Percentiles rank a stretch among this genome's conserved stretches.
These are phyloP conservation scores for Citrus reticulata DNA, from an alignment of 345 rosid species.

Conservation along the genomic window DNA sequence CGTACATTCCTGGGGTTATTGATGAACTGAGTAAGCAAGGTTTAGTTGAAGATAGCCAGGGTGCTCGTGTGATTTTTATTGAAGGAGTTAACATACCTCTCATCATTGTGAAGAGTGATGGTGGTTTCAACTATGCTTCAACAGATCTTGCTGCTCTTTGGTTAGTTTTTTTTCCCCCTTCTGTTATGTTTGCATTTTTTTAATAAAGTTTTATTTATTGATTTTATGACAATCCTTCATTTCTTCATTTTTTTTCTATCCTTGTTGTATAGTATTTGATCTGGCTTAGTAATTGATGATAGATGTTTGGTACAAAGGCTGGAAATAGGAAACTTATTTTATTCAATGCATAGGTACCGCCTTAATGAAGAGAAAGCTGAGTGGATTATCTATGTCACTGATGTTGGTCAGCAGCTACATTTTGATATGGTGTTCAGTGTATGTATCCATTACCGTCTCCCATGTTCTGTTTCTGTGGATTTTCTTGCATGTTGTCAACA, in stretches of 20 bases:
- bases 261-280: neutral
- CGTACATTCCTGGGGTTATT: constrained; percentile 58
- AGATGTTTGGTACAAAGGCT: neutral
- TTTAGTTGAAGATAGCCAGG: constrained; percentile 79
- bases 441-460: constrained; percentile 19
- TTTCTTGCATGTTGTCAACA: constrained; percentile 3
- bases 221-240: neutral
- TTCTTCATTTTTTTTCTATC: neutral
- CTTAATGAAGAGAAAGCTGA: constrained; percentile 91
- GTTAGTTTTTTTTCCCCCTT: constrained; percentile 29
- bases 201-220: too few relatives aligned
- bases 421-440: constrained; percentile 91
- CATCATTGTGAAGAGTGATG: constrained; percentile 94
- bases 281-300: neutral
- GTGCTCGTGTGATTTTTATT: constrained; percentile 83
- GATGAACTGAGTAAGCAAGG: constrained; percentile 54
- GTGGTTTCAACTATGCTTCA: constrained; percentile 94
- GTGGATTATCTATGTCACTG: constrained; percentile 94
- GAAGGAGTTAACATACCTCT: constrained; percentile 84
- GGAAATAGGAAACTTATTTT: neutral
- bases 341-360: constrained; percentile 62
- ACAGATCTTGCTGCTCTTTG: constrained; percentile 94
- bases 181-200: too few relatives aligned
- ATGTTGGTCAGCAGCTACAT: constrained; percentile 96
- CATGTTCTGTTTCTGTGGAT: neutral